These are phyloP conservation scores for Cadophora luteo-olivacea DNA, from an alignment of 2,329 filamentous ascomycete species.

Conservation along the genomic window DNA sequence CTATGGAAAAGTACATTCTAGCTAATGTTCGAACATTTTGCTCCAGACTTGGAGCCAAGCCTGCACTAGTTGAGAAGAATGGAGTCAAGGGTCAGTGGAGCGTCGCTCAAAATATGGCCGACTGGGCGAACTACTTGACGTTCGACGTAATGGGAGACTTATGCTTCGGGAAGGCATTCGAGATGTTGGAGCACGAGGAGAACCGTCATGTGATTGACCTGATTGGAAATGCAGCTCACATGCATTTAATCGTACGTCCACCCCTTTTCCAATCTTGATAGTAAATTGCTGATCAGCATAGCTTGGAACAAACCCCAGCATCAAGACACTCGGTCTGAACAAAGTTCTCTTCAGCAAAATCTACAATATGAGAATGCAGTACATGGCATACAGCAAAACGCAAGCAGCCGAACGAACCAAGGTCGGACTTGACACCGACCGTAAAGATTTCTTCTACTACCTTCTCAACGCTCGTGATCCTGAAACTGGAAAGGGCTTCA, in stretches of 20 bases:
- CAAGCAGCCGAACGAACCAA: slow-evolving; percentile 72
- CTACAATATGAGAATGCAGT: slow-evolving; percentile 69
- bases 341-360: slow-evolving; percentile 72
- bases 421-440: slow-evolving; percentile 63
- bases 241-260: slow-evolving; percentile 66
- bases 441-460: slow-evolving; percentile 66
- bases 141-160: slow-evolving; percentile 59
- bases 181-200: slow-evolving; percentile 55
- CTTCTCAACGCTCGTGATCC: slow-evolving; percentile 74
- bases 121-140: slow-evolving; percentile 48
- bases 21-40: slow-evolving; percentile 61
- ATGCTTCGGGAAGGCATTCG: slow-evolving; percentile 58
- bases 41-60: slow-evolving; percentile 52
- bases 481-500: slow-evolving; percentile 61
- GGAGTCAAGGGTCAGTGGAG: slow-evolving; percentile 56
- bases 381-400: slow-evolving; percentile 73
- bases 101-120: slow-evolving; percentile 64
- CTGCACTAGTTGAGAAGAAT: slow-evolving; percentile 46
- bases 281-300: slow-evolving; percentile 20
- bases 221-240: slow-evolving; percentile 70
- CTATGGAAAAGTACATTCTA: slow-evolving; percentile 44
- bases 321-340: slow-evolving; percentile 71
- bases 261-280: background rate
- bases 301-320: slow-evolving; percentile 70
- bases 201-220: slow-evolving; percentile 72